Conservation (phyloP, 257 asterid species). For the Fraxinus quadrangulata region DNA sequence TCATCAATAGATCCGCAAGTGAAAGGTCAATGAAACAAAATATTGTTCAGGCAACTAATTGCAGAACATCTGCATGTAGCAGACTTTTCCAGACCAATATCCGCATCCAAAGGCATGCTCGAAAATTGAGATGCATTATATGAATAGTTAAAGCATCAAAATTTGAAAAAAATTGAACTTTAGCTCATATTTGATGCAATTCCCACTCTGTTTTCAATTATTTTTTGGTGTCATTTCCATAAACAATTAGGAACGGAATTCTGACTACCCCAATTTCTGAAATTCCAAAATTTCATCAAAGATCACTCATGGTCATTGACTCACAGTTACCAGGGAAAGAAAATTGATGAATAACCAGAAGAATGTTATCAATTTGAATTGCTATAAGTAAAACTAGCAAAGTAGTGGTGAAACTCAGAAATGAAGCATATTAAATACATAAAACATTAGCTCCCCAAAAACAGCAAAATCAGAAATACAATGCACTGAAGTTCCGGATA, state of each 20-base stretch:
- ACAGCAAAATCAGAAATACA: not conserved
- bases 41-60: not conserved
- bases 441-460: not conserved
- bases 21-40: not conserved
- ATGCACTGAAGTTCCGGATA: not conserved
- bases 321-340: not conserved
- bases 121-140: not conserved
- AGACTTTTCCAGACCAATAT: not conserved
- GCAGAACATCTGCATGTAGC: not conserved
- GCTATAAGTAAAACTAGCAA: not conserved
- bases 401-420: not conserved
- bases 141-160: not conserved
- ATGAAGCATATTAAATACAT: not conserved
- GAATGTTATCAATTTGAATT: not conserved
- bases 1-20: not conserved
- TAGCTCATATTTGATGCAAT: not conserved
- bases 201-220: not conserved
- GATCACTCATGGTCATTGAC: not conserved
- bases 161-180: not conserved
- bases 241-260: not conserved
- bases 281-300: not conserved
- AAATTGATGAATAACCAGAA: not conserved
- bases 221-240: not conserved
- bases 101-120: not conserved
- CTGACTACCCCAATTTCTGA: not conserved